These are phyloP conservation scores for Plasmopara halstedii DNA, from an alignment of 352 stramenopile genomes.

Conservation along the genomic window DNA sequence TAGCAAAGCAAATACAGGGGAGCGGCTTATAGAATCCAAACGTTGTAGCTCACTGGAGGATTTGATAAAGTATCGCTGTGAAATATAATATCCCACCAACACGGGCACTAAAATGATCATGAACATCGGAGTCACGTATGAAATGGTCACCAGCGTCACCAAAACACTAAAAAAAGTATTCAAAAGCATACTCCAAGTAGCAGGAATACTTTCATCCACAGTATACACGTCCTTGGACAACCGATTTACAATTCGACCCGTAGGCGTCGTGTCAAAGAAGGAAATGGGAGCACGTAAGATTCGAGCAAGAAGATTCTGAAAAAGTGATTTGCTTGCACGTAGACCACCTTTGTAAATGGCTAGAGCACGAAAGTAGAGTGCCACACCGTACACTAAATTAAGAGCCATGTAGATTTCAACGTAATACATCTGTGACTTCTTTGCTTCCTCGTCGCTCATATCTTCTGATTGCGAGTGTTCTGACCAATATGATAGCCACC, in stretches of 20 bases:
- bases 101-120: conserved; percentile 73
- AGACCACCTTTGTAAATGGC: conserved; percentile 51
- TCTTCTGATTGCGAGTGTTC: conserved; percentile 19
- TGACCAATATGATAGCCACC: conserved; percentile 39
- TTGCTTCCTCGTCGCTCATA: neutral
- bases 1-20: conserved; percentile 94
- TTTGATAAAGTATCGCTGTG: conserved; percentile 91
- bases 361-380: conserved; percentile 60
- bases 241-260: conserved; percentile 71
- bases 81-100: conserved; percentile 55
- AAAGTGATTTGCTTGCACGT: conserved; percentile 47
- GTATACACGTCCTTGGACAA: conserved; percentile 77
- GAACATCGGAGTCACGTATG: conserved; percentile 57
- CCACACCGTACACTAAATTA: conserved; percentile 44
- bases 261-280: conserved; percentile 82
- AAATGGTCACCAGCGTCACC: conserved; percentile 57
- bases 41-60: conserved; percentile 91
- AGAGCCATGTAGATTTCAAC: conserved; percentile 81
- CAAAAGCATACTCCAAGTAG: conserved; percentile 58
- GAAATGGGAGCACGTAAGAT: conserved; percentile 79
- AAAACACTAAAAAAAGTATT: conserved; percentile 68
- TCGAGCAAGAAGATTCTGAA: conserved; percentile 72
- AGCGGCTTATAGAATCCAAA: conserved; percentile 90
- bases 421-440: conserved; percentile 63
- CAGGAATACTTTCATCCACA: conserved; percentile 63